Evolutionary conservation across 495 filamentous ascomycete genomes (phyloP), one percentile per base, ranked within the genome.

Genomic region (Penicillium goetzii): DNA sequence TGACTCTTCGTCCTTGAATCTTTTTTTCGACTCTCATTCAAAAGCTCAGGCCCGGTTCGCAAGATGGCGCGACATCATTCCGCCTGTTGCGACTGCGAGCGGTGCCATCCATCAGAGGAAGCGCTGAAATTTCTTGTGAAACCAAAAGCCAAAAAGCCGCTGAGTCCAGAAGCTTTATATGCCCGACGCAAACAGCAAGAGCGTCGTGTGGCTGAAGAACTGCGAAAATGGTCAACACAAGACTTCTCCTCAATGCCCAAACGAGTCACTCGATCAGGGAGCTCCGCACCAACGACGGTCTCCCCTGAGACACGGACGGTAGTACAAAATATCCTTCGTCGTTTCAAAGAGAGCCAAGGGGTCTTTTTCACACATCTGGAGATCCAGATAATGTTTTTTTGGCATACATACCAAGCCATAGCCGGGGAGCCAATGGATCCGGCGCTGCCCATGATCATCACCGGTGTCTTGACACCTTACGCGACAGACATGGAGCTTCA

Each of bases 341-440:
- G 52, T 2, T 55, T 36, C 32, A 12, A 55, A 55, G 3, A 55
- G 6, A n/a, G 7, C 7, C 30, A 15, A 2, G 14, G 47, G 6
- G 10, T 10, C 1, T 55, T 55, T 3, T 55, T 55, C 32, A 55
- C 52, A 10, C 52, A 34, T 17, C 32, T 36, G 7, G 52, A 55
- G 2, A 38, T 55, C 12, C 52, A 55, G 52, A 38, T 55, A n/a
- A 55, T 55, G 3, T 36, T 55, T 23, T 55, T 34, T 32, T 55
- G 52, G 52, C 52, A 36, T 4, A 23, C 2, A 7, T 55, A 14
- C 32, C 28, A 55, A 55, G 52, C 32, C n/a, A 36, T 21, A 10
- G 32, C 8, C 7, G 33, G 32, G 25, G 30, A 21, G 3, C 2
- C 5, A 0, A 33, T 38, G 21, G 28, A 36, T 25, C 17, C 52